Base-by-base conservation (phyloP, 805 yeast species). In the Yamadazyma scolyti region DNA sequence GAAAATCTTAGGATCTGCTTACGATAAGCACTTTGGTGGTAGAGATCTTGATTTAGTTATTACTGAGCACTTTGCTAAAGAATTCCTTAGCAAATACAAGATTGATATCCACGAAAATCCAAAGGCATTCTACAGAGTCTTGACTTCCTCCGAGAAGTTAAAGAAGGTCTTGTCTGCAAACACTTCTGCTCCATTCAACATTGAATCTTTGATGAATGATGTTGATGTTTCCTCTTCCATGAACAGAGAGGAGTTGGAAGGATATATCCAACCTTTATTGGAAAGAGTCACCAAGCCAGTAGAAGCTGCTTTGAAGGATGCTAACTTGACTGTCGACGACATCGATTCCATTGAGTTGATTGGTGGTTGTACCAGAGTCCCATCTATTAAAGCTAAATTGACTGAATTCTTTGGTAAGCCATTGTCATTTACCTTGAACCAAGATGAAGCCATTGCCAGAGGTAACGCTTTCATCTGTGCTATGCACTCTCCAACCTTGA, bases 401-500 rank as follows among this genome's bases (percentile, higher is more conserved):
- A 48, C 82, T 48, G 84, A 81, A 56, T 72, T 84, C 45, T 87
- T 93, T 59, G 85, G 85, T 61, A 84, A 84, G 70, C 81, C 71
- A 51, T 73, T 93, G 58, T 85, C 96, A 23, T 83, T 84, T 73
- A 94, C 97, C 49, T 78, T 94, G 68, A 93, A 93, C 77, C 97
- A 89, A 71, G 99, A 93, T 60, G 99, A 93, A 75, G 96, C 98
- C 43, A 83, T 90, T 60, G 97, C 98, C 35, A 86, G 90, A 66
- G 99, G 99, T 73, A 95, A 96, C 52, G 96, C 98, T 28, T 93
- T 93, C 68, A 84, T 93, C 55, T 93, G 98, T 66, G 99, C 98
- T 48, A 85, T 88, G 71, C 97, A 89, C 75, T 90, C 97, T 20
- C 98, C 98, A 66, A 89, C 97, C 45, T 79, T 93, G 53, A 85